Evolutionary conservation across 2,329 filamentous ascomycete genomes (phyloP), one percentile per base, ranked within the genome.

Genomic region (Fusarium sp.): DNA sequence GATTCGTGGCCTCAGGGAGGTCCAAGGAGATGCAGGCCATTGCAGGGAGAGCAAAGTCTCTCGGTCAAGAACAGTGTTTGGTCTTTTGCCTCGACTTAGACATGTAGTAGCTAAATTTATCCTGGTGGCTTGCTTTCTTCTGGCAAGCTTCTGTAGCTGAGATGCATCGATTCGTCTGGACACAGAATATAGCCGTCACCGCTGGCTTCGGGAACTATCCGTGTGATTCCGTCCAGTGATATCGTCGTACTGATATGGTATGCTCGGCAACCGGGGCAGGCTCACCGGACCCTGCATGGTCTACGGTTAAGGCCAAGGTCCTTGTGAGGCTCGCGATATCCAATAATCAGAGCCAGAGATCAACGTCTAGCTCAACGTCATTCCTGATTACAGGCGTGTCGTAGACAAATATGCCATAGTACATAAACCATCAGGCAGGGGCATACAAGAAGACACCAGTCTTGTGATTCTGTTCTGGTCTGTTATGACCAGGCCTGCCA

Each of bases 61-160:
- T 21, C 10, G 41, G 57, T 25, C 27, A n/a, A 33, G n/a, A 29
- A 12, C 25, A 42, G 46, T 52, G 21, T n/a, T 41, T 52, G 38
- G 23, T 49, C 38, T 39, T 35, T n/a, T 29, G 39, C 45, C 29
- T 31, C 31, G 25, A 44, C 11, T 23, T 29, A 38, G 44, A 33
- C 21, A 38, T 33, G 44, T 33, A 37, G 44, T n/a, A 52, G 60
- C 69, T 72, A 72, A 66, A 55, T 54, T 70, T 73, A 72, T 62
- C 65, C 45, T 56, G 46, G 37, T 46, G 58, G 62, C 67, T 57
- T 61, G 54, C 19, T 42, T 45, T 60, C 45, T 58, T 54, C 29
- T 64, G 46, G 59, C 42, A 54, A 35, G 41, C 52, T 59, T 59
- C 54, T 45, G 54, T 56, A 49, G 44, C 61, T 58, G 44, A 70